A percentile compares a stretch with the other conserved stretches of the same genome.
Conservation (phyloP, 2,329 filamentous ascomycete genomes). For the Bipolaris victoriae region DNA sequence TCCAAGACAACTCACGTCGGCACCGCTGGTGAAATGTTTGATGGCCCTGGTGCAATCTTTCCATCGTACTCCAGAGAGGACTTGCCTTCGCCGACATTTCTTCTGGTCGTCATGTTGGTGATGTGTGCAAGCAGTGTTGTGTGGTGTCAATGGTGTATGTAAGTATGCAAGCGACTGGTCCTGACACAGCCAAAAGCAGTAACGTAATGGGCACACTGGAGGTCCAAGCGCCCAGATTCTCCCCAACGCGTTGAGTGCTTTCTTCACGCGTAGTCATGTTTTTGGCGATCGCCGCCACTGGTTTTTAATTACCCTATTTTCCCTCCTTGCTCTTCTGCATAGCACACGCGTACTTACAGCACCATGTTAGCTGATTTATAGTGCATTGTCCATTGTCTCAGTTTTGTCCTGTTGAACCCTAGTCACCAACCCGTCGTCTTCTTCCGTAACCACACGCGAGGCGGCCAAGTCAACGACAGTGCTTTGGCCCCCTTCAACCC, state of each 20-base stretch:
- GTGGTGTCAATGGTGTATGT: slow-evolving; percentile 7
- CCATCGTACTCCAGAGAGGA: slow-evolving; percentile 59
- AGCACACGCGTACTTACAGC: background rate
- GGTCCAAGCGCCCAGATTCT: slow-evolving; percentile 21
- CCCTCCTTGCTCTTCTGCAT: background rate
- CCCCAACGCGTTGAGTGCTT: slow-evolving; percentile 19
- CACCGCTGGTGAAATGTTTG: slow-evolving; percentile 81
- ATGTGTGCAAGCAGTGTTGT: background rate
- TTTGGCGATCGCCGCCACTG: slow-evolving; percentile 22
- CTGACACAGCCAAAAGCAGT: slow-evolving; percentile 13
- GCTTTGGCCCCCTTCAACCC: slow-evolving; percentile 1
- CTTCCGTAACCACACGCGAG: slow-evolving; percentile 2
- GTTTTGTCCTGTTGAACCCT: slow-evolving; percentile 13
- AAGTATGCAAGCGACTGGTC: slow-evolving; percentile 7
- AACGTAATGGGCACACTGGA: slow-evolving; percentile 21
- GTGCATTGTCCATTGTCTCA: slow-evolving; percentile 11
- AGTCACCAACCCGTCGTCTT: slow-evolving; percentile 8
- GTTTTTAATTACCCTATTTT: slow-evolving; percentile 9
- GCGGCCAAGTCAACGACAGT: slow-evolving; percentile 6
- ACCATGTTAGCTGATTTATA: slow-evolving; percentile 26
- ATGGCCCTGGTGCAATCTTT: slow-evolving; percentile 56
- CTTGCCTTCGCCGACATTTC: slow-evolving; percentile 70
- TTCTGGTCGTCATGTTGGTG: slow-evolving; percentile 69
- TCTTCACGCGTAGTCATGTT: slow-evolving; percentile 15
- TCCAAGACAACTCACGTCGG: slow-evolving; percentile 66